These are phyloP conservation scores for Spathaspora passalidarum DNA, from an alignment of 805 yeast species.

Conservation along the genomic window DNA sequence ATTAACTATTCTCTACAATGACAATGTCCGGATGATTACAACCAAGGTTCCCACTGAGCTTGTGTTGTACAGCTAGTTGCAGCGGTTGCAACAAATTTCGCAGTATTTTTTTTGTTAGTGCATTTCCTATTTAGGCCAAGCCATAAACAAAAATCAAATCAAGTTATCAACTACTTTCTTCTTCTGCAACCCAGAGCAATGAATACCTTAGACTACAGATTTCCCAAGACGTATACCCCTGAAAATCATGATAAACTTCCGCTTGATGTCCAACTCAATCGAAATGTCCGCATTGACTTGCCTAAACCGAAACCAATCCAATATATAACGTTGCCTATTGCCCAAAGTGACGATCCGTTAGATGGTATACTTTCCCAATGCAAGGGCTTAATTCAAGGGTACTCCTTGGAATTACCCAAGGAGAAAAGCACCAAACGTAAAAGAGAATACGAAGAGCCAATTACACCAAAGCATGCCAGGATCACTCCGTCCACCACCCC, in stretches of 20 bases:
- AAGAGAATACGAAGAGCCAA: no score
- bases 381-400: no score
- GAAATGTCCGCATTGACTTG: constrained; percentile 7
- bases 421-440: constrained; percentile 2
- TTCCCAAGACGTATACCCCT: neutral
- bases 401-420: no score
- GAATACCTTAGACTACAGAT: neutral
- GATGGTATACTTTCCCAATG: no score
- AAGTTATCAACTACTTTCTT: neutral
- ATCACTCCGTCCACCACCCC: no score
- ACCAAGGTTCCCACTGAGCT: no score
- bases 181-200: neutral
- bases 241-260: neutral
- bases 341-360: neutral
- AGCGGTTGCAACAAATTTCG: neutral
- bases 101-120: neutral
- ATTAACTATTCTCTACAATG: no score
- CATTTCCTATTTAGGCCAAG: neutral
- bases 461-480: no score
- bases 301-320: constrained; percentile 15
- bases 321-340: constrained; percentile 9
- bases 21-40: no score
- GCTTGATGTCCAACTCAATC: neutral
- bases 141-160: neutral
- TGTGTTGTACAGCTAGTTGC: no score